Base-by-base conservation (phyloP, 2,329 filamentous ascomycete species). In the Colletotrichum eremochloae region DNA sequence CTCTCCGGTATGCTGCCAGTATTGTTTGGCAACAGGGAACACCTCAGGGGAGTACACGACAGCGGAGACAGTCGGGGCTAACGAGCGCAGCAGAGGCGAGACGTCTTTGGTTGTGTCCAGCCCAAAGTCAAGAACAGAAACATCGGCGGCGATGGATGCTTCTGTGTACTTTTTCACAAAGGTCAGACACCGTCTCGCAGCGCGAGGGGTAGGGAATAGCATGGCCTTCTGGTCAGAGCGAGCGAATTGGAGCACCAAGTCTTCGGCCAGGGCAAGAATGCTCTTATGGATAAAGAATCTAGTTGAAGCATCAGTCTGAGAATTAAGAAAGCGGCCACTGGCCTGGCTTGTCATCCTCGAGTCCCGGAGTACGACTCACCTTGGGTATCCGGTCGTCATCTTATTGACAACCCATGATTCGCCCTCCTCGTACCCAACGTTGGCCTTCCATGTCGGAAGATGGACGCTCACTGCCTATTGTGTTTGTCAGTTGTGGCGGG, bases 1-100 rank as follows among this genome's bases (percentile, higher is more conserved):
- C 74, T 97, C 95, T 29, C 96, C 96, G 0, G 94, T 93, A 81
- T 99, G 96, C 81, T 98, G 96, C 96, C 96, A 99, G 78, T 97
- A 98, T 77, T 95, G 90, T 81, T 98, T 98, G n/a, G 94, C 94
- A 71, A 93, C 82, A 5, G 89, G 83, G 76, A 92, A 95, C 24
- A 90, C 83, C 15, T 91, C 88, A 57, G 88, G 85, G 0, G 91
- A 89, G 76, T 92, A 94, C 53, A 98, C 79, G 3, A 97, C 91
- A 33, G 91, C 91, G 1, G 89, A 93, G 31, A 95, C 84, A 12
- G 87, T 85, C 0, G 92, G 91, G 2, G 84, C 83, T 38, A 93
- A 81, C 48, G 86, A 84, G 57, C 81, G 83, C n/a, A 91, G 84
- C 44, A 86, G 83, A 6, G 86, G 82, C 1, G 88, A 84, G 6